Evolutionary conservation across 805 yeast genomes (phyloP), one percentile per base, ranked within the genome.

Genomic region (Starmerella kuoi): DNA sequence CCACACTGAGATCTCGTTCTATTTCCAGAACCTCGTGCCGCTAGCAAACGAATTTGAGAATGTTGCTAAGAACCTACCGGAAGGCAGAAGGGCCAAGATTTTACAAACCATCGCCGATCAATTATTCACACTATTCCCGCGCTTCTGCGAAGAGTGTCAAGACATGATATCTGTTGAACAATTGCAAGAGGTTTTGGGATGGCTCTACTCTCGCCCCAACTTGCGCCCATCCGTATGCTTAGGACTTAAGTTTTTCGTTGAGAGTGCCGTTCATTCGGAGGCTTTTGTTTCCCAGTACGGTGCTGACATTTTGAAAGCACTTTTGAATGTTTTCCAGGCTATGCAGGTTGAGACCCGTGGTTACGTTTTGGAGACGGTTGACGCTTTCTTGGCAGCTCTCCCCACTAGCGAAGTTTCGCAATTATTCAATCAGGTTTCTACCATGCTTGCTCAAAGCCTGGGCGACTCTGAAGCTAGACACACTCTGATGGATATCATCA

Each of bases 301-400:
- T 4, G 62, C 82, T 4, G 87, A 91, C 50, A 58, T 91, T 38
- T 67, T 91, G 39, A 80, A 94, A 11, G 95, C 86, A 18, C 66
- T 91, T 38, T 84, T 88, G 68, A 91, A 91, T 55, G 93, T 91
- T 15, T 91, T 82, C 62, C 75, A 88, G n/a, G 87, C 86, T 52
- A 86, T 96, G 9, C 35, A 49, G 4, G 79, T 91, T 30, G 91
- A 83, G 41, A 72, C 85, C 14, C 76, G 97, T 61, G 82, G 84
- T 11, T 85, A 70, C 59, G 76, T 91, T 38, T 69, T 86, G 45
- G 96, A 88, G 48, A 77, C 95, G 8, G 83, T 88, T 54, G 87
- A 85, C 53, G 72, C 77, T 0, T 87, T 79, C 60, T 66, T 91
- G 46, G 74, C 76, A 47, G 76, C 88, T 30, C 73, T 86, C 8